Evolutionary conservation across 176 grass and related monocot species (phyloP).

Genomic region (Themeda triandra): DNA sequence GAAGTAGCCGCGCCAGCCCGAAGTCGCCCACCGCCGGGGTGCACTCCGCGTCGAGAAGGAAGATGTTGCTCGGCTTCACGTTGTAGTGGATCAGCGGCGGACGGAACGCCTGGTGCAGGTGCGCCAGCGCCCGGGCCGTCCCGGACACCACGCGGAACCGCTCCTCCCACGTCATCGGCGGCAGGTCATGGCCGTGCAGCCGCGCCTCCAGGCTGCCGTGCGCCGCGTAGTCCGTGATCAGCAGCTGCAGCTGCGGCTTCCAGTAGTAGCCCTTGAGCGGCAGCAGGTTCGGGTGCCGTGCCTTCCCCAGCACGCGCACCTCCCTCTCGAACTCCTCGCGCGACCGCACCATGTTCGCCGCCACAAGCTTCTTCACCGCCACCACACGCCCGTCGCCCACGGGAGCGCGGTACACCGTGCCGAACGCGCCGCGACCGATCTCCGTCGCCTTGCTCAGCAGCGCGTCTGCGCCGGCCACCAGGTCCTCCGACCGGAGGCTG

Average conservation of each 20-base stretch:
- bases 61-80: slow-evolving; percentile 91
- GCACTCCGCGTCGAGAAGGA: slow-evolving; percentile 69
- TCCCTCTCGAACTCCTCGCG: slow-evolving; percentile 87
- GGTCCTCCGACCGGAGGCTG: slow-evolving; percentile 73
- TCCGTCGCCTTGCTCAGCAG: slow-evolving; percentile 76
- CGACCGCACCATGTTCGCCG: slow-evolving; percentile 49
- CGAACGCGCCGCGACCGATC: slow-evolving; percentile 60
- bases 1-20: slow-evolving; percentile 50
- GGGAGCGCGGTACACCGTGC: slow-evolving; percentile 62
- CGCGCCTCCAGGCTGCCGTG: slow-evolving; percentile 78
- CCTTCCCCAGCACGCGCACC: slow-evolving; percentile 80
- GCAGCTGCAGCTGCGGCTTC: slow-evolving; percentile 84
- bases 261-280: slow-evolving; percentile 92
- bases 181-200: slow-evolving; percentile 35
- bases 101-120: slow-evolving; percentile 89
- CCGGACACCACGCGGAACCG: slow-evolving; percentile 74
- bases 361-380: slow-evolving; percentile 63
- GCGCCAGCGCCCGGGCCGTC: slow-evolving; percentile 56
- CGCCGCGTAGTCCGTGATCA: slow-evolving; percentile 72
- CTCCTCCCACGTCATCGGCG: slow-evolving; percentile 60
- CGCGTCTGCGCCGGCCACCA: slow-evolving; percentile 60
- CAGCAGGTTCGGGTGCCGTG: slow-evolving; percentile 72
- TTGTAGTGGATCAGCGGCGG: slow-evolving; percentile 93
- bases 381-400: slow-evolving; percentile 50
- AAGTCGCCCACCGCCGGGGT: slow-evolving; percentile 76